phyloP scores from a whole-genome alignment of 2,329 filamentous ascomycete species.

The Phaeosphaeria sp. region DNA sequence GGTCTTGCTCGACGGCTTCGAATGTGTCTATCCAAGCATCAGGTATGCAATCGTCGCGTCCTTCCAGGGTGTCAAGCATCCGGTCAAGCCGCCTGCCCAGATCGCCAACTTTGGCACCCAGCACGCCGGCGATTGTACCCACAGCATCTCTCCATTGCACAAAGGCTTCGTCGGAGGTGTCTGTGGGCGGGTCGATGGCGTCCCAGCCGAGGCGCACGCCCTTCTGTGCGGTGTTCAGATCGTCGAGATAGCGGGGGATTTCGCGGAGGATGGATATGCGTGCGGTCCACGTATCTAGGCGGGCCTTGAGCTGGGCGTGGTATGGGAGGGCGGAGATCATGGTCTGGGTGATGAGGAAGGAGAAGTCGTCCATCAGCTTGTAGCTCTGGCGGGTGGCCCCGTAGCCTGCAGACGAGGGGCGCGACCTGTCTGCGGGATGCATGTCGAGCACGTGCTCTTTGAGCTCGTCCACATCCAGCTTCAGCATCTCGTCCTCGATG shows the following conservation, averaged over 20 bases:
- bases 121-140: slow-evolving; percentile 63
- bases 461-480: slow-evolving; percentile 81
- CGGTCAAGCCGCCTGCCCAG: slow-evolving; percentile 78
- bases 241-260: slow-evolving; percentile 71
- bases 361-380: slow-evolving; percentile 84
- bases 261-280: slow-evolving; percentile 77
- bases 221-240: slow-evolving; percentile 68
- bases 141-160: slow-evolving; percentile 49
- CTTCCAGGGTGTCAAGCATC: slow-evolving; percentile 88
- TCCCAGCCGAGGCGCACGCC: slow-evolving; percentile 73
- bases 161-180: slow-evolving; percentile 43
- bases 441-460: slow-evolving; percentile 86
- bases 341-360: slow-evolving; percentile 87
- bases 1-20: slow-evolving; percentile 78
- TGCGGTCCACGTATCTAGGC: slow-evolving; percentile 80
- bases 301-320: slow-evolving; percentile 72
- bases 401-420: slow-evolving; percentile 54
- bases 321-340: slow-evolving; percentile 88
- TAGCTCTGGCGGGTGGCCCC: slow-evolving; percentile 55
- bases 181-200: slow-evolving; percentile 57
- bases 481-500: slow-evolving; percentile 73
- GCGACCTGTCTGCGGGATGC: slow-evolving; percentile 63
- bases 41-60: slow-evolving; percentile 81
- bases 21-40: slow-evolving; percentile 87
- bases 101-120: slow-evolving; percentile 73